Percentiles rank a stretch among this genome's conserved stretches.
Conservation (phyloP, 768 basidiomycete genomes). For the Podaxis sp. region DNA sequence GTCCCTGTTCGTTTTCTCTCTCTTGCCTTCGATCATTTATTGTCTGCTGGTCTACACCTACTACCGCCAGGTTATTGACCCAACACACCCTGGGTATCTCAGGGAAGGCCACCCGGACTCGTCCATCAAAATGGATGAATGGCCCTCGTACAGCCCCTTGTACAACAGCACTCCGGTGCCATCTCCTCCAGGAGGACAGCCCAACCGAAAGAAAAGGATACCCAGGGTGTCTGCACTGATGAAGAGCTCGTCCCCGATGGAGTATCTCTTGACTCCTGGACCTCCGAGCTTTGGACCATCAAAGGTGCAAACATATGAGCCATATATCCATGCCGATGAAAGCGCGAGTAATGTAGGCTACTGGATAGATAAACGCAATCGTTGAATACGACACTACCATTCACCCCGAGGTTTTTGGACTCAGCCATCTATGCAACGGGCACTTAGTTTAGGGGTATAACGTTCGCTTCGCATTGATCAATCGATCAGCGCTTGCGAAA, state of each 20-base stretch:
- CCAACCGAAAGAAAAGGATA: conserved; percentile 5
- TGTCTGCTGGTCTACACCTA: conserved; percentile 37
- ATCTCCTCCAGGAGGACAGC: conserved; percentile 5
- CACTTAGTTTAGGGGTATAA: conserved; percentile 62
- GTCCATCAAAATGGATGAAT: conserved; percentile 13
- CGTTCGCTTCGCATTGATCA: conserved; percentile 49
- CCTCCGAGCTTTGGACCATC: conserved; percentile 23
- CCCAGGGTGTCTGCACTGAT: conserved; percentile 18
- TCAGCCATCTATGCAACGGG: conserved; percentile 22
- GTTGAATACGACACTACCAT: not conserved
- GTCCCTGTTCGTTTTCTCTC: conserved; percentile 34
- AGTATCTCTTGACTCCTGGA: conserved; percentile 24
- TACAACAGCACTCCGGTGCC: conserved; percentile 8
- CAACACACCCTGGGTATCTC: conserved; percentile 34
- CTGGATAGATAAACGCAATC: not conserved
- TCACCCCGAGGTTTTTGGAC: not conserved
- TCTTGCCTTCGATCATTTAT: conserved; percentile 34
- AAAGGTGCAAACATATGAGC: not conserved
- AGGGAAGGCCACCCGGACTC: conserved; percentile 12
- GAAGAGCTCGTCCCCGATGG: conserved; percentile 28
- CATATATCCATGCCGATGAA: not conserved
- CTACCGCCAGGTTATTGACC: conserved; percentile 38
- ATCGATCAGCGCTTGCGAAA: conserved; percentile 35
- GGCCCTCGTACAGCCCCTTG: conserved; percentile 17
- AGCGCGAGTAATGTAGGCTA: not conserved